phyloP scores from a whole-genome alignment of 108 stramenopile species.

The Pseudonitzschia multiseries region DNA sequence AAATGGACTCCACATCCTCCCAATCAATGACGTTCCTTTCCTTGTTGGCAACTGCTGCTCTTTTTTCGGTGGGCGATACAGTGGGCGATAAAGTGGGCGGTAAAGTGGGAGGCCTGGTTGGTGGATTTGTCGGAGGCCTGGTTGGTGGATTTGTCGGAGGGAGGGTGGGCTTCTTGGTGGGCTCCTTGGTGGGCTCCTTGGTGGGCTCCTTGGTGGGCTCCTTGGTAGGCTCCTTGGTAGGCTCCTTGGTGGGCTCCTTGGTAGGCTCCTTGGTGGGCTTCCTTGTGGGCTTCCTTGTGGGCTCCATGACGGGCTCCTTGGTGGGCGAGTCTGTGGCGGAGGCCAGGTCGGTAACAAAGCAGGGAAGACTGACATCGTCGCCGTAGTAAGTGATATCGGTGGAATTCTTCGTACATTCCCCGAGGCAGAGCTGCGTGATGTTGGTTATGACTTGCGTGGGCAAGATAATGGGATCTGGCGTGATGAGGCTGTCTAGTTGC shows the following conservation, averaged over 20 bases:
- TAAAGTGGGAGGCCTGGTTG: neutral
- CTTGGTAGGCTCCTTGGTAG: neutral
- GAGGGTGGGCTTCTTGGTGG: neutral
- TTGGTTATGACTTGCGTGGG: conserved; percentile 1
- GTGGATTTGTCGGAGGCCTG: neutral
- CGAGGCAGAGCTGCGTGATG: neutral
- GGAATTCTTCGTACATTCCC: neutral
- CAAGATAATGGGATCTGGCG: neutral
- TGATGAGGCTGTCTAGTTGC: neutral
- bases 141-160: neutral
- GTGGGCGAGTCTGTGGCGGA: too few relatives aligned
- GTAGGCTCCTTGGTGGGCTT: neutral
- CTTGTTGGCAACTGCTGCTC: too few relatives aligned
- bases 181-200: neutral
- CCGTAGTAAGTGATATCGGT: neutral
- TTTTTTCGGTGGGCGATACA: neutral
- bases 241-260: neutral
- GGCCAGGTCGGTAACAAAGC: too few relatives aligned
- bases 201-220: neutral
- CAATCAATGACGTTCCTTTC: too few relatives aligned
- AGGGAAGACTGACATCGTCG: neutral
- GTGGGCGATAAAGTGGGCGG: neutral
- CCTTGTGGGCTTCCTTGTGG: neutral
- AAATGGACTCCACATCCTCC: too few relatives aligned
- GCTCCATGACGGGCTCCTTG: neutral